Evolutionary conservation across 2,329 filamentous ascomycete genomes (phyloP).

Genomic region (Penicillium sumatraense): DNA sequence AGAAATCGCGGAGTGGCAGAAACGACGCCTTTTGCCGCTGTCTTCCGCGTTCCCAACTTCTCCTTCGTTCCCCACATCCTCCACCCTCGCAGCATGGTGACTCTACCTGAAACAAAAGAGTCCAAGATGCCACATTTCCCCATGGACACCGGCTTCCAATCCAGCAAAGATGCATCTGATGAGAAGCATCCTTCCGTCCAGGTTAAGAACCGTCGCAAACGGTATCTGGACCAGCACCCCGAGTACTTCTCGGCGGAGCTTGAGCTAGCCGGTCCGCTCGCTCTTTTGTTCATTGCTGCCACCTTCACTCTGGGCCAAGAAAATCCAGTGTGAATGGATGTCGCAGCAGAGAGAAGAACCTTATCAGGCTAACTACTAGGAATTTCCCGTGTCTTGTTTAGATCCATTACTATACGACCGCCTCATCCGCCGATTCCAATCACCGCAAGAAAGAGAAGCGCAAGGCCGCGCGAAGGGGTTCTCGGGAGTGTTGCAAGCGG

Average conservation of each 20-base stretch:
- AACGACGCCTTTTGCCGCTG: slow-evolving; percentile 31
- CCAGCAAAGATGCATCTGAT: slow-evolving; percentile 14
- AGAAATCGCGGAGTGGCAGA: slow-evolving; percentile 20
- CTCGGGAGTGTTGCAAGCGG: slow-evolving; percentile 76
- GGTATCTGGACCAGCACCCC: slow-evolving; percentile 73
- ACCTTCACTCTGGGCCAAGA: slow-evolving; percentile 13
- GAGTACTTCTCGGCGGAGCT: slow-evolving; percentile 71
- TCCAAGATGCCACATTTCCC: slow-evolving; percentile 43
- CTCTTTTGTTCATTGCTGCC: slow-evolving; percentile 33
- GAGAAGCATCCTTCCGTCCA: slow-evolving; percentile 50
- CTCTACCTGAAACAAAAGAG: slow-evolving; percentile 9
- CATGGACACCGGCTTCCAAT: slow-evolving; percentile 33
- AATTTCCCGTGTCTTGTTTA: slow-evolving; percentile 26
- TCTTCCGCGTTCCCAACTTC: slow-evolving; percentile 30
- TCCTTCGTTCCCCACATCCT: slow-evolving; percentile 13
- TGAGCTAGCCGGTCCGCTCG: slow-evolving; percentile 62
- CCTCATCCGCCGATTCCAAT: slow-evolving; percentile 77
- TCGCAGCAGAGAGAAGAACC: slow-evolving; percentile 10
- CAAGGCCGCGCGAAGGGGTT: slow-evolving; percentile 78
- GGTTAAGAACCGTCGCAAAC: slow-evolving; percentile 75
- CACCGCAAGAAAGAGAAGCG: slow-evolving; percentile 70
- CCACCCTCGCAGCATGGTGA: slow-evolving; percentile 2
- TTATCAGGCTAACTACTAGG: slow-evolving; percentile 31
- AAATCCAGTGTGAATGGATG: slow-evolving; percentile 13
- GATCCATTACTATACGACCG: slow-evolving; percentile 84